These are phyloP conservation scores for Candida silvicultrix DNA, from an alignment of 805 yeast species.

Conservation along the genomic window DNA sequence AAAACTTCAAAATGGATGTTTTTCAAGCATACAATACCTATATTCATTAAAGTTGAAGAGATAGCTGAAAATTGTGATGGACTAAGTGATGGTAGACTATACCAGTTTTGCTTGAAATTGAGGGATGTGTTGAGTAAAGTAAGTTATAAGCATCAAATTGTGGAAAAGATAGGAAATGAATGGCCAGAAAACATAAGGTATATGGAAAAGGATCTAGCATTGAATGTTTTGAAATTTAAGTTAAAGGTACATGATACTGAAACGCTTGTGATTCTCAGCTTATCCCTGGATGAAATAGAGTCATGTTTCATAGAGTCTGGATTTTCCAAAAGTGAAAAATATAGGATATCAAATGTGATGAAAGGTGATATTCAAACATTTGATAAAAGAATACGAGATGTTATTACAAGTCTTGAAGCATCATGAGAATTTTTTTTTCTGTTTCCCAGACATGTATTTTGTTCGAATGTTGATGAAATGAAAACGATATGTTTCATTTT, in stretches of 20 bases:
- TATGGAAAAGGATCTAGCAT: conserved; percentile 16
- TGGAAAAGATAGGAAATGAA: conserved; percentile 7
- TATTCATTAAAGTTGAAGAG: conserved; percentile 12
- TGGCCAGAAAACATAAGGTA: conserved; percentile 5
- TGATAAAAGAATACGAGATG: conserved; percentile 10
- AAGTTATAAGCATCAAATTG: conserved; percentile 15
- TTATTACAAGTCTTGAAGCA: conserved; percentile 10
- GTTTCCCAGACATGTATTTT: too few species aligned
- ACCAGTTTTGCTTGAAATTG: conserved; percentile 8
- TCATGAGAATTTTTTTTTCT: not conserved
- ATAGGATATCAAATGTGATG: conserved; percentile 13
- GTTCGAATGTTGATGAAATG: too few species aligned
- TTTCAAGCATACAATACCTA: conserved; percentile 33
- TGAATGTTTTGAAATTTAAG: conserved; percentile 12
- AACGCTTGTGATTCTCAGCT: conserved; percentile 7
- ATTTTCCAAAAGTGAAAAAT: conserved; percentile 15
- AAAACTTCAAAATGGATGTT: conserved; percentile 26
- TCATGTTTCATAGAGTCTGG: conserved; percentile 14
- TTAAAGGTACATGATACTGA: conserved; percentile 7
- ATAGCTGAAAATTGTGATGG: conserved; percentile 14
- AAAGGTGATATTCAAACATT: conserved; percentile 13
- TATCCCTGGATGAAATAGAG: conserved; percentile 9
- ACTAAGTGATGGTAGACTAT: conserved; percentile 9
- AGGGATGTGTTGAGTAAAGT: conserved; percentile 12
- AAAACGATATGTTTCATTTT: not conserved